phyloP scores from a whole-genome alignment of 768 basidiomycete species.

The Boletus coccyginus region DNA sequence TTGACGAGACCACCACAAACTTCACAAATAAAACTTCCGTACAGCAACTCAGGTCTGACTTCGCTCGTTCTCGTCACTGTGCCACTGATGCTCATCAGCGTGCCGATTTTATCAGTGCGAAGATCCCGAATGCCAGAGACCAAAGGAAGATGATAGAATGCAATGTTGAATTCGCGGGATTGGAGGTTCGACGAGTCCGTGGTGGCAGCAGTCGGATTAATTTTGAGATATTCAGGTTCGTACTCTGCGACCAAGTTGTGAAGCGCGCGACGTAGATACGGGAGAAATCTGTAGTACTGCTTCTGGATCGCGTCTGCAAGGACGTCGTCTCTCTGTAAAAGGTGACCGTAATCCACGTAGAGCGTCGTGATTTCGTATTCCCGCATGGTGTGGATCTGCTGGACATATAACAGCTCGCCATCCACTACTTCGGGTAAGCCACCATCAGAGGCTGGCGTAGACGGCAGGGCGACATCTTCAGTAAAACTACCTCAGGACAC shows the following conservation, averaged over 20 bases:
- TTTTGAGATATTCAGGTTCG: constrained; percentile 93
- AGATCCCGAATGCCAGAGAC: constrained; percentile 94
- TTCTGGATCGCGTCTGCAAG: constrained; percentile 91
- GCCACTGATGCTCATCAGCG: constrained; percentile 91
- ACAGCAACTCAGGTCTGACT: constrained; percentile 92
- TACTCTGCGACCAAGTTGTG: constrained; percentile 85
- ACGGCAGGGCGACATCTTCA: constrained; percentile 72
- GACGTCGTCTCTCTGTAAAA: constrained; percentile 87
- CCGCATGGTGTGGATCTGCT: constrained; percentile 93
- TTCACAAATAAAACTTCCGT: constrained; percentile 91
- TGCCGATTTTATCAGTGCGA: constrained; percentile 90
- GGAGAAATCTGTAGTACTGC: constrained; percentile 96
- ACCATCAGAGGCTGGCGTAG: constrained; percentile 77
- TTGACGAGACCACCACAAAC: constrained; percentile 81
- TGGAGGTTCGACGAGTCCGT: constrained; percentile 85
- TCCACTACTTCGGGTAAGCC: constrained; percentile 52
- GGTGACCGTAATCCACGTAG: constrained; percentile 92
- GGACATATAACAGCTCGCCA: constrained; percentile 77
- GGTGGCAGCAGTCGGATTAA: constrained; percentile 86
- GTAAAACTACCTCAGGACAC: constrained; percentile 61
- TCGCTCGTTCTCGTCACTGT: constrained; percentile 98
- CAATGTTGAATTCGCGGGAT: constrained; percentile 91
- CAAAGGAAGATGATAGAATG: constrained; percentile 92
- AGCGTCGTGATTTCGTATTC: constrained; percentile 93
- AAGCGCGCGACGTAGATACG: constrained; percentile 88